Base-by-base conservation (phyloP, 805 yeast genomes). In the Yarrowia sp. region DNA sequence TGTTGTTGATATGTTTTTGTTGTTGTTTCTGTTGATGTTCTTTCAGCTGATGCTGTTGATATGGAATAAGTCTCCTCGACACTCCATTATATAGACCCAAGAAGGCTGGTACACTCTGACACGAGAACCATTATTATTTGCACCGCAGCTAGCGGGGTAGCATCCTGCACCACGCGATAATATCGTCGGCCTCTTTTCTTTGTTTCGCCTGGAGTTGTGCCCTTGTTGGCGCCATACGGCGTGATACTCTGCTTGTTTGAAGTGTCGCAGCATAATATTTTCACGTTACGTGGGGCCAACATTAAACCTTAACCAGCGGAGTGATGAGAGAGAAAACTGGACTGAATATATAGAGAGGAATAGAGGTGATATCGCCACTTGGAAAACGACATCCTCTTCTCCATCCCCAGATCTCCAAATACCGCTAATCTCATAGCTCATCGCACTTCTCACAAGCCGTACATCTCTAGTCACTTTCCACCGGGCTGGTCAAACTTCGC, bases 401-500 rank as follows among this genome's bases (percentile, higher is more conserved):
- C 35, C n/a, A 9, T 30, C 52, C 11, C 35, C n/a, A 9, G n/a
- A 7, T 9, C 35, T 2, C n/a, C n/a, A n/a, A n/a, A n/a, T n/a
- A n/a, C n/a, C n/a, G n/a, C n/a, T n/a, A n/a, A n/a, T n/a, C n/a
- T n/a, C n/a, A n/a, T n/a, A n/a, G n/a, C n/a, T n/a, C n/a, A n/a
- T n/a, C n/a, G n/a, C n/a, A n/a, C n/a, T n/a, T n/a, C n/a, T n/a
- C n/a, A n/a, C n/a, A n/a, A n/a, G n/a, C n/a, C n/a, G n/a, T n/a
- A n/a, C n/a, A n/a, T n/a, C n/a, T n/a, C n/a, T n/a, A n/a, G n/a
- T n/a, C n/a, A n/a, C n/a, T n/a, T n/a, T n/a, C n/a, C n/a, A n/a
- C 35, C 40, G 41, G 58, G 58, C 58, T 32, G 58, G 58, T 51
- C 32, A 6, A 51, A 21, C 32, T 51, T 51, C 14, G 11, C 58